Evolutionary conservation across 129 eudicot species (phyloP).

Genomic region (Ambrosia trifida): DNA sequence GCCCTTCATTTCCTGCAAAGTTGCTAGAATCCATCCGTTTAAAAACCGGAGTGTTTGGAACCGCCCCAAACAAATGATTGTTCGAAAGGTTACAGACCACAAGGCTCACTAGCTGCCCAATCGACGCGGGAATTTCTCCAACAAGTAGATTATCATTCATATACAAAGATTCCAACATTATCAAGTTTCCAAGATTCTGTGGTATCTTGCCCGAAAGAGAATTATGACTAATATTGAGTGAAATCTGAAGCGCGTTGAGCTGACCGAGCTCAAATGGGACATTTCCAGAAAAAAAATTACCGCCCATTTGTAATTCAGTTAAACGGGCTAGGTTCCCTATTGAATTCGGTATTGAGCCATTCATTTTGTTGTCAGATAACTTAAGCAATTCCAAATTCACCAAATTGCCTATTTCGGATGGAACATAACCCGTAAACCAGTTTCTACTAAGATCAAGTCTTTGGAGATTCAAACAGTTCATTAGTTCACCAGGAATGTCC

Average conservation of each 20-base stretch:
- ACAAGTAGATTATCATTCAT: conserved; percentile 69
- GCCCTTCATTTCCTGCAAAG: conserved; percentile 69
- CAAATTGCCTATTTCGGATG: conserved; percentile 60
- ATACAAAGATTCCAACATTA: conserved; percentile 72
- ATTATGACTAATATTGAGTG: conserved; percentile 82
- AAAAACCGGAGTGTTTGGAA: conserved; percentile 68
- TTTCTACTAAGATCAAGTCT: conserved; percentile 88
- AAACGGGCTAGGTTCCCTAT: conserved; percentile 64
- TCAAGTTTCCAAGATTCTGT: conserved; percentile 70
- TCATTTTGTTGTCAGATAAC: conserved; percentile 71
- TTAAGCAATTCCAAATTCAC: conserved; percentile 73
- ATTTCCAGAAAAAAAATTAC: conserved; percentile 68
- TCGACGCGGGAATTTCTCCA: conserved; percentile 73
- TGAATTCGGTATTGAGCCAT: conserved; percentile 63
- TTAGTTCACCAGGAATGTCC: conserved; percentile 62
- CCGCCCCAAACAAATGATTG: conserved; percentile 59
- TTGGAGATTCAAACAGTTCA: conserved; percentile 67
- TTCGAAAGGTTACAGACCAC: conserved; percentile 75
- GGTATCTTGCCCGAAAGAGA: conserved; percentile 74
- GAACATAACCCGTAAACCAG: conserved; percentile 65
- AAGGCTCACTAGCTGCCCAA: conserved; percentile 66
- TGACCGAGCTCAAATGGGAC: conserved; percentile 77
- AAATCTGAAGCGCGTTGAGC: conserved; percentile 73
- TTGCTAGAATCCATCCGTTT: conserved; percentile 68
- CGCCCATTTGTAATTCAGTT: conserved; percentile 94